Base-by-base conservation (phyloP, 805 yeast genomes). In the Zygosaccharomyces gambellarensis region DNA sequence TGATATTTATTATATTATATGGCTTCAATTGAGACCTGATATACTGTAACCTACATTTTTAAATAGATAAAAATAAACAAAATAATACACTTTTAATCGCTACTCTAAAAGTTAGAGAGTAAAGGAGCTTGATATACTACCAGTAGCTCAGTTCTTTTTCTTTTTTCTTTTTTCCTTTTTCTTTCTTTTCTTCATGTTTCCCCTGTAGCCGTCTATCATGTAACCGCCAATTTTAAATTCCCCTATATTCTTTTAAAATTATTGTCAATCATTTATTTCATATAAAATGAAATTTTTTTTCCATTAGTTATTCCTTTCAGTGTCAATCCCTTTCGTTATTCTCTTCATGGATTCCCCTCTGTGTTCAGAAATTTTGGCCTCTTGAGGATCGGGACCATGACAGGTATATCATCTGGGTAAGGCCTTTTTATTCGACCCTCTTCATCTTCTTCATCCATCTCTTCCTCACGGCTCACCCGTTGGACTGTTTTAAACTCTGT, bases 341-440 rank as follows among this genome's bases (percentile, higher is more conserved):
- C 36, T 8, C 17, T 27, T 45, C 42, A 45, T n/a, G 38, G 41
- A 39, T 42, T 42, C 4, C 41, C 52, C 17, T 48, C 46, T n/a
- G 45, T 29, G 29, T 39, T 48, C 22, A 45, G 21, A 23, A 29
- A 36, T 27, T 34, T 47, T 10, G 52, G 55, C 36, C 50, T 39
- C 42, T 51, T 51, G 23, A 42, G 28, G n/a, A 48, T 31, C 8
- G 55, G 50, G 14, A 51, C 43, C 12, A 39, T 47, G 8, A 52
- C 46, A 12, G 55, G 50, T 21, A 52, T 49, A 30, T 52, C 55
- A 39, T 52, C 55, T 10, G 52, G 55, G 29, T 52, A 52, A 4
- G 52, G 53, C 39, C 52, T 30, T 32, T 52, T 52, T 27, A 46
- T 31, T 17, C 28, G 43, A n/a, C 45, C 52, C 10, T 43, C 32